A percentile compares a stretch with the other conserved stretches of the same genome.
Evolutionary conservation across 1,284 basidiomycete species (phyloP).

Genomic region (Xerocomus nothofagi): DNA sequence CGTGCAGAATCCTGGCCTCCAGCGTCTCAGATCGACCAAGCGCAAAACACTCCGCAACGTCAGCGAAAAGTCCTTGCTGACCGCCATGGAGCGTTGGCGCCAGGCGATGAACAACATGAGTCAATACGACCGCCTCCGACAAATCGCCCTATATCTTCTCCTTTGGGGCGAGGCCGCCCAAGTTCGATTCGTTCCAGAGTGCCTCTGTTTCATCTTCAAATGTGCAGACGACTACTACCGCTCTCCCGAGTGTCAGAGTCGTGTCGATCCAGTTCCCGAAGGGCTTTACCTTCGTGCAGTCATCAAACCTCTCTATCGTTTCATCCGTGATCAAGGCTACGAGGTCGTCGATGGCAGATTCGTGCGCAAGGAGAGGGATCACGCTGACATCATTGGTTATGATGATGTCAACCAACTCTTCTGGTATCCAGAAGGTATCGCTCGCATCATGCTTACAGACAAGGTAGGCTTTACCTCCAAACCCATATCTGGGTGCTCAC

Average conservation of each 20-base stretch:
- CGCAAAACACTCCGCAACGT: conserved; percentile 40
- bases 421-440: conserved; percentile 99
- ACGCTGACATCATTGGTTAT: conserved; percentile 95
- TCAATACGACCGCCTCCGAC: conserved; percentile 95
- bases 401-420: conserved; percentile 99
- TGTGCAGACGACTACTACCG: conserved; percentile 99
- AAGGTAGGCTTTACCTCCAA: conserved; percentile 53
- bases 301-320: conserved; percentile 95
- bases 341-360: conserved; percentile 97
- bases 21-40: conserved; percentile 74
- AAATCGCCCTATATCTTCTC: conserved; percentile 94
- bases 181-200: conserved; percentile 97
- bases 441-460: conserved; percentile 85
- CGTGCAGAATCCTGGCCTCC: conserved; percentile 88
- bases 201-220: conserved; percentile 99
- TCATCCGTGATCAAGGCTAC: conserved; percentile 97
- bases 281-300: conserved; percentile 92
- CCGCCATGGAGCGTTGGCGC: conserved; percentile 90
- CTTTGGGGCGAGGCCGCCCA: conserved; percentile 99
- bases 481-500: conserved; percentile 1
- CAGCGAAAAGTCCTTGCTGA: conserved; percentile 83
- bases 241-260: conserved; percentile 96
- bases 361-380: conserved; percentile 90
- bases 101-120: conserved; percentile 99
- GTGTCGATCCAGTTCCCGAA: conserved; percentile 92